These are phyloP conservation scores for Beta lomatogona DNA, from an alignment of 179 eudicot species.

Conservation along the genomic window DNA sequence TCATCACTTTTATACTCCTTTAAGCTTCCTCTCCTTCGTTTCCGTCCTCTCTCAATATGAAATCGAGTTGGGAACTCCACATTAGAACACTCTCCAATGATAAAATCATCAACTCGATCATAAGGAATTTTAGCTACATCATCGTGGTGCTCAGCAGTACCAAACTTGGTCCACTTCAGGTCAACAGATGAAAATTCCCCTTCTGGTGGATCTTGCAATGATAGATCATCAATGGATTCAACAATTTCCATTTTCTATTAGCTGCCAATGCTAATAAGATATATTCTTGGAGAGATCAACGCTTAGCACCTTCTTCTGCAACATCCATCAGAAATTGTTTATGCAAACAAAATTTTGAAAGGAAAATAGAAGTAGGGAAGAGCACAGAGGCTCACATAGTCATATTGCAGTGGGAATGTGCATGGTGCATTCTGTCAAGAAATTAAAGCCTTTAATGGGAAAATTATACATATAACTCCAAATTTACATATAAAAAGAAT, in stretches of 20 bases:
- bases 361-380: too few species aligned
- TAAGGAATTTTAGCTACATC: slow-evolving; percentile 91
- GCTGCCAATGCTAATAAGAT: background rate
- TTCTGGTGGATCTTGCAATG: slow-evolving; percentile 77
- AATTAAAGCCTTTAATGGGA: background rate
- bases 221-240: slow-evolving; percentile 57
- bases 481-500: background rate
- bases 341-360: background rate
- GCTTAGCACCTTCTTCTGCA: slow-evolving; percentile 8
- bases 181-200: slow-evolving; percentile 79
- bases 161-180: slow-evolving; percentile 76
- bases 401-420: too few species aligned
- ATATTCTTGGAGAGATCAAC: background rate
- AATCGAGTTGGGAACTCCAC: slow-evolving; percentile 88
- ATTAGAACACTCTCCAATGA: slow-evolving; percentile 81
- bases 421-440: background rate
- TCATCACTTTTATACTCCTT: slow-evolving; percentile 79
- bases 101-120: slow-evolving; percentile 81
- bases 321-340: slow-evolving; percentile 1
- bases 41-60: slow-evolving; percentile 95
- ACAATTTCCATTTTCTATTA: slow-evolving; percentile 60
- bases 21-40: slow-evolving; percentile 68
- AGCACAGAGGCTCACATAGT: background rate
- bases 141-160: slow-evolving; percentile 67
- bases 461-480: background rate